phyloP scores from a whole-genome alignment of 495 filamentous ascomycete genomes.

The Talaromyces wortmannii region DNA sequence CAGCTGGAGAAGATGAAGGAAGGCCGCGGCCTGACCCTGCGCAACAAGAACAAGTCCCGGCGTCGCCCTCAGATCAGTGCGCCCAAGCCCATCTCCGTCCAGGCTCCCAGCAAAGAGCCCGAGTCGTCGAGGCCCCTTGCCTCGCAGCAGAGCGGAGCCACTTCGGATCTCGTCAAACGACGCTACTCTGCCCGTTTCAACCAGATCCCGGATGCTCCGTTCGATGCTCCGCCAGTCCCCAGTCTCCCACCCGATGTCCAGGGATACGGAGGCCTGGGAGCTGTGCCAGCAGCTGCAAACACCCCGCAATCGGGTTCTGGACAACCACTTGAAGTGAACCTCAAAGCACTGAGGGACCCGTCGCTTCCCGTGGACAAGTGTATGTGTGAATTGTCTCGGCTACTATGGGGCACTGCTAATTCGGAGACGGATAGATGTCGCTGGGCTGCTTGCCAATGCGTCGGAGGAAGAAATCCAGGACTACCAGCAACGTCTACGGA shows the following conservation, averaged over 20 bases:
- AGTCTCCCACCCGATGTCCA: conserved; percentile 42
- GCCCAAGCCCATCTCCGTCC: conserved; percentile 71
- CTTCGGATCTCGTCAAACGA: conserved; percentile 88
- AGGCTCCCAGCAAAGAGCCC: conserved; percentile 30
- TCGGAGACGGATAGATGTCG: conserved; percentile 50
- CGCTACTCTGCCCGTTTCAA: conserved; percentile 91
- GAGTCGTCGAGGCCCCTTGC: conserved; percentile 25
- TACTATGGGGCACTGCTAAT: background rate
- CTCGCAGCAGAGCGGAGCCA: conserved; percentile 41
- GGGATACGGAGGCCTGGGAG: conserved; percentile 36
- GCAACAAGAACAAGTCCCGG: conserved; percentile 75
- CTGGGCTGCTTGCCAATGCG: conserved; percentile 75
- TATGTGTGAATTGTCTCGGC: conserved; percentile 14
- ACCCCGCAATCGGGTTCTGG: conserved; percentile 33
- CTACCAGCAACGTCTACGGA: conserved; percentile 68
- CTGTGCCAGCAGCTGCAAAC: conserved; percentile 37
- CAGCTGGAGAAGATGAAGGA: conserved; percentile 22
- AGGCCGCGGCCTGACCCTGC: conserved; percentile 75
- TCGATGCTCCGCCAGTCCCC: conserved; percentile 61
- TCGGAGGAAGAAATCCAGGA: conserved; percentile 90
- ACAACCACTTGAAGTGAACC: conserved; percentile 50
- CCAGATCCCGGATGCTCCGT: conserved; percentile 62
- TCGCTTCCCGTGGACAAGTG: conserved; percentile 62
- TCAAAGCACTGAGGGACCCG: conserved; percentile 72
- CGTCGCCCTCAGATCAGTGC: conserved; percentile 72